phyloP scores from a whole-genome alignment of 73 alveolate genomes.

The Effrenium voratum region DNA sequence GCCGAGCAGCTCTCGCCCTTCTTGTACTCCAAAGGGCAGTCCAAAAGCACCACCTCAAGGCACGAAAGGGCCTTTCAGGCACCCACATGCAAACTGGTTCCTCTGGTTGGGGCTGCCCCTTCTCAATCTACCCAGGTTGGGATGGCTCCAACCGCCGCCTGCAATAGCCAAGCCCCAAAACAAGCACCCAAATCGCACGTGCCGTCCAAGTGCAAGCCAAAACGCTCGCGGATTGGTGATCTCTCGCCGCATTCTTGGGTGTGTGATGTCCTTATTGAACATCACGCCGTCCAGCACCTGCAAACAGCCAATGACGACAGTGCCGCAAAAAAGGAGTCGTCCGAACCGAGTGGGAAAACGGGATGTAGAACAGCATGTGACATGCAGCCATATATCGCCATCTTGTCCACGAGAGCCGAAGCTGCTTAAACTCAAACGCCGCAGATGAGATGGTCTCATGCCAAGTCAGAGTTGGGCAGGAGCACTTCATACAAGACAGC shows the following conservation, averaged over 20 bases:
- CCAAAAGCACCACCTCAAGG: constrained; percentile 97
- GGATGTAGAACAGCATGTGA: no score
- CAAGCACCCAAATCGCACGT: background rate
- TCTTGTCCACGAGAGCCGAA: no score
- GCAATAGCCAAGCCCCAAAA: background rate
- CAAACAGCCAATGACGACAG: background rate
- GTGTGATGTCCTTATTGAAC: constrained; percentile 99
- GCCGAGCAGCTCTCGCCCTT: constrained; percentile 97
- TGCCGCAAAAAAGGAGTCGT: background rate
- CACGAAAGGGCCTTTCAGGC: no score
- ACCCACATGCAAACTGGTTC: no score
- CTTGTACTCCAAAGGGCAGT: constrained; percentile 99
- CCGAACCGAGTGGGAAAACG: no score
- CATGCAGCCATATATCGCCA: no score
- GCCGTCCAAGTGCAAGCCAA: background rate
- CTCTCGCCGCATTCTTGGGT: constrained; percentile 99
- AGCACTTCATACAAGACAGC: no score
- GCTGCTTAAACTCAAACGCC: no score
- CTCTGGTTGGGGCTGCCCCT: no score
- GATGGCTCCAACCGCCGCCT: background rate
- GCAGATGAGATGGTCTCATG: no score
- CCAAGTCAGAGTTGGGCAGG: no score
- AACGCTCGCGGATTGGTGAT: constrained; percentile 98
- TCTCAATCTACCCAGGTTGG: no score
- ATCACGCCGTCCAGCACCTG: constrained; percentile 99